Base-by-base conservation (phyloP, 441 rosid genomes). In the Arabidopsis hybrid region DNA sequence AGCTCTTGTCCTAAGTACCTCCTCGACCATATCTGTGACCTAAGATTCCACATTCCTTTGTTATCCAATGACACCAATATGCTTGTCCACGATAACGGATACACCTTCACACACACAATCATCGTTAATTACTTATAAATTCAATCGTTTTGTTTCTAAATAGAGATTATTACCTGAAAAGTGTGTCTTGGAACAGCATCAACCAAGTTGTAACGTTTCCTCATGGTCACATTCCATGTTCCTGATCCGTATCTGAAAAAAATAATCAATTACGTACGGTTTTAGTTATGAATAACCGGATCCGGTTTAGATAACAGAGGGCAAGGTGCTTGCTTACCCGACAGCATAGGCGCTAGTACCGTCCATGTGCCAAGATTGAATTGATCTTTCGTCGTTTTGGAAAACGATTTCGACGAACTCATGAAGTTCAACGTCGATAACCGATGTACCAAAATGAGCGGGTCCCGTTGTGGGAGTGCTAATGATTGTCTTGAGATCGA, bases 341-440 rank as follows among this genome's bases (percentile, higher is more conserved):
- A 83, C 97, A 52, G 81, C 72, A 73, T 74, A 90, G 80, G 85
- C 84, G 63, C 90, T 89, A 50, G 76, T 70, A 38, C 97, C 96
- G 58, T 87, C 95, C 56, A 91, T 84, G 72, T 94, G 97, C 96
- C 93, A 89, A 31, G 96, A 89, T 58, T 90, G 96, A 63, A 85
- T 38, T 8, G 85, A 61, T 34, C 69, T 60, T 65, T 89, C 95
- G 6, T 68, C 71, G 76, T 91, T 94, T 71, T 86, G 92, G 87
- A 94, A 90, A 13, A 94, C 79, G 12, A 94, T 82, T 76, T 91
- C 91, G 0, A 85, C 80, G 34, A 72, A 94, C 38, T 94, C 93
- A 58, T 89, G 97, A 55, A 90, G 92, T 21, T 77, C 65, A 35
- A 74, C 8, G 42, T 85, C 69, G 21, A 84, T 9, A 43, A 87